Percentiles rank a stretch among this genome's conserved stretches.
These are phyloP conservation scores for Sungouiella thailandica DNA, from an alignment of 805 yeast species.

Conservation along the genomic window DNA sequence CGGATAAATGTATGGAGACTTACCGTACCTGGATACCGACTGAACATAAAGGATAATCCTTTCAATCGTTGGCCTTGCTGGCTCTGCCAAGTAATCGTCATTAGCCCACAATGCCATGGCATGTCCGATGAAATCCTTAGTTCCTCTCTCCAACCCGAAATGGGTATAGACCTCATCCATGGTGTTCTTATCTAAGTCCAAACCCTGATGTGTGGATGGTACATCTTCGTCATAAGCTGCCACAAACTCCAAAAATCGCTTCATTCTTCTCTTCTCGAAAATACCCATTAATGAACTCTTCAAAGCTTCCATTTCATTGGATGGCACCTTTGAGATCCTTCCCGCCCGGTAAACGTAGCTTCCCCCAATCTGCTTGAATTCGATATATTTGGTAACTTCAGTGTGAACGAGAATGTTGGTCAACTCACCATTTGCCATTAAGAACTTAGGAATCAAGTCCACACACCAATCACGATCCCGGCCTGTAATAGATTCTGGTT, in stretches of 20 bases:
- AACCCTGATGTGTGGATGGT: slow-evolving; percentile 74
- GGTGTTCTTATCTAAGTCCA: slow-evolving; percentile 80
- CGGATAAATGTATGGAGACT: slow-evolving; percentile 94
- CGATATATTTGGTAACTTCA: slow-evolving; percentile 91
- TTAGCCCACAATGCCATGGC: slow-evolving; percentile 97
- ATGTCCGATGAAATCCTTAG: slow-evolving; percentile 95
- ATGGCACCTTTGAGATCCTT: slow-evolving; percentile 89
- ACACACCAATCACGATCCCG: slow-evolving; percentile 97
- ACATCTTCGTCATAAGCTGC: slow-evolving; percentile 77
- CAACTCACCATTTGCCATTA: slow-evolving; percentile 97
- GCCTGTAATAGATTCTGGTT: slow-evolving; percentile 69
- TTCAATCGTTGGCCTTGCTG: slow-evolving; percentile 88
- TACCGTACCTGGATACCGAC: slow-evolving; percentile 91
- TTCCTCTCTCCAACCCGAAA: slow-evolving; percentile 87
- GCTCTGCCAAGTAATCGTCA: slow-evolving; percentile 78
- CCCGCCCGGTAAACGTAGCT: slow-evolving; percentile 90
- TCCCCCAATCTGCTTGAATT: slow-evolving; percentile 95
- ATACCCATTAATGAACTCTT: slow-evolving; percentile 91
- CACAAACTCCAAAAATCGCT: slow-evolving; percentile 84
- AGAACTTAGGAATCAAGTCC: slow-evolving; percentile 91
- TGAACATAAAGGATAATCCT: slow-evolving; percentile 81
- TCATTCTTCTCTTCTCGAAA: slow-evolving; percentile 94
- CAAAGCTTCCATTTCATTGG: slow-evolving; percentile 87
- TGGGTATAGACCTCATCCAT: slow-evolving; percentile 88
- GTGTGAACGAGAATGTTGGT: slow-evolving; percentile 94